phyloP scores from a whole-genome alignment of 2,329 filamentous ascomycete species.

The Pyrenochaeta sp. region DNA sequence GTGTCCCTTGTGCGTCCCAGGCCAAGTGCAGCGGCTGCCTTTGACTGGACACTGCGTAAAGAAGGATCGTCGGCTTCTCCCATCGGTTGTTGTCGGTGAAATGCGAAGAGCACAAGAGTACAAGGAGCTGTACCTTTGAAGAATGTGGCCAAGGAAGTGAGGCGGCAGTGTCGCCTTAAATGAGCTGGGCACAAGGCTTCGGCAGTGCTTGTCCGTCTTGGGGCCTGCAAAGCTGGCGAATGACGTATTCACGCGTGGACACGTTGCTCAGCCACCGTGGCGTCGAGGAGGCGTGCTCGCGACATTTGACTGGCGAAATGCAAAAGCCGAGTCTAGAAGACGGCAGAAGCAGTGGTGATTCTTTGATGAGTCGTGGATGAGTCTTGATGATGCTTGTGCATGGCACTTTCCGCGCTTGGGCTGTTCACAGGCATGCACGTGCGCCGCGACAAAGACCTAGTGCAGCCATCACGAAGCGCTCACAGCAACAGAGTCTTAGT shows the following conservation, averaged over 20 bases:
- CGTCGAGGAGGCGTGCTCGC: not conserved
- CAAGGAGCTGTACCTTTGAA: constrained; percentile 15
- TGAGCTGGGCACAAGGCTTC: constrained; percentile 14
- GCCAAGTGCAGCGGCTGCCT: constrained; percentile 57
- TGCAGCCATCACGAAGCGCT: too few species aligned
- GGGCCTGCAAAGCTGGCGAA: not conserved
- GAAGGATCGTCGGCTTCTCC: constrained; percentile 63
- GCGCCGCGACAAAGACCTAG: too few species aligned
- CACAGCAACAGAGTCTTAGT: too few species aligned
- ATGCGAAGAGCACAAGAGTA: constrained; percentile 16
- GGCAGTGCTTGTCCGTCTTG: constrained; percentile 14
- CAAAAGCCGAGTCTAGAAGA: not conserved
- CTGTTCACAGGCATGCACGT: too few species aligned
- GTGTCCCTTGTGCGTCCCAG: constrained; percentile 49
- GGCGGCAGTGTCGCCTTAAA: constrained; percentile 29
- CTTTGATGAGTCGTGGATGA: not conserved
- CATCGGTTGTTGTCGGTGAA: constrained; percentile 54
- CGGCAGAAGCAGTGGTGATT: not conserved
- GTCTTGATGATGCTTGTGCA: too few species aligned
- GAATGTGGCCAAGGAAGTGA: constrained; percentile 27
- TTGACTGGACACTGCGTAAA: constrained; percentile 61
- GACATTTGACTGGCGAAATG: not conserved
- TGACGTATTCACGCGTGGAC: not conserved
- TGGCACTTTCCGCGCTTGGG: too few species aligned
- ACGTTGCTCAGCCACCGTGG: not conserved